Conservation (phyloP, 2,329 filamentous ascomycete genomes). For the Verticillium albo-atrum region DNA sequence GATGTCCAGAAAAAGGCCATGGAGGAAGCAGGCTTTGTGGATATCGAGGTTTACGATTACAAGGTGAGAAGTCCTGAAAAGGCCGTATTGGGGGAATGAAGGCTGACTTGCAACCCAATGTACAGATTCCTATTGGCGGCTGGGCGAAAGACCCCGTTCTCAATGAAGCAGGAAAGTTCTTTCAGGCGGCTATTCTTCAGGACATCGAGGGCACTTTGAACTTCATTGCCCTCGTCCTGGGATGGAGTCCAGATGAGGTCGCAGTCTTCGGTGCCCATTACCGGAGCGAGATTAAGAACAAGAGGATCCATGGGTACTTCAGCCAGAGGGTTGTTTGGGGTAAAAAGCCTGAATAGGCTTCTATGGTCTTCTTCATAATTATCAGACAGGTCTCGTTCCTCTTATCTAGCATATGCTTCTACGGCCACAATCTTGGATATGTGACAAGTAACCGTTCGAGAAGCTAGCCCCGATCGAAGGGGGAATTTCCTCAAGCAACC, state of each 20-base stretch:
- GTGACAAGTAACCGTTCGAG: too few species aligned
- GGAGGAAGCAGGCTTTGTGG: slow-evolving; percentile 20
- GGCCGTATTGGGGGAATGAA: not conserved
- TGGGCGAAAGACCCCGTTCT: slow-evolving; percentile 33
- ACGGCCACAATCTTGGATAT: too few species aligned
- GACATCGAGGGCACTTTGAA: slow-evolving; percentile 22
- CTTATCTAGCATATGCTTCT: too few species aligned
- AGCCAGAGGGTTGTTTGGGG: slow-evolving; percentile 23
- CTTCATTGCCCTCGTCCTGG: slow-evolving; percentile 16
- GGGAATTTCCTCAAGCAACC: too few species aligned
- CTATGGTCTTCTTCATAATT: too few species aligned
- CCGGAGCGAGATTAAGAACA: slow-evolving; percentile 23
- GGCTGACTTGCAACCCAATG: not conserved
- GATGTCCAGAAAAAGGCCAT: slow-evolving; percentile 22
- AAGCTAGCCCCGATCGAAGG: too few species aligned
- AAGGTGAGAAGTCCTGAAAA: slow-evolving; percentile 7
- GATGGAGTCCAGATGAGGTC: slow-evolving; percentile 28
- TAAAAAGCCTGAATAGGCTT: slow-evolving; percentile 17
- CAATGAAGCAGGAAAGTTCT: slow-evolving; percentile 30
- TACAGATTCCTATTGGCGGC: slow-evolving; percentile 23
- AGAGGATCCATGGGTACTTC: slow-evolving; percentile 22
- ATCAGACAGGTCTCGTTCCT: too few species aligned
- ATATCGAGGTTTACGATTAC: slow-evolving; percentile 15
- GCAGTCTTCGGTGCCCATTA: slow-evolving; percentile 27
- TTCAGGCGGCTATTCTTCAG: slow-evolving; percentile 22